Evolutionary conservation across 2,329 filamentous ascomycete genomes (phyloP).

Genomic region (Venturiaceae sp.): DNA sequence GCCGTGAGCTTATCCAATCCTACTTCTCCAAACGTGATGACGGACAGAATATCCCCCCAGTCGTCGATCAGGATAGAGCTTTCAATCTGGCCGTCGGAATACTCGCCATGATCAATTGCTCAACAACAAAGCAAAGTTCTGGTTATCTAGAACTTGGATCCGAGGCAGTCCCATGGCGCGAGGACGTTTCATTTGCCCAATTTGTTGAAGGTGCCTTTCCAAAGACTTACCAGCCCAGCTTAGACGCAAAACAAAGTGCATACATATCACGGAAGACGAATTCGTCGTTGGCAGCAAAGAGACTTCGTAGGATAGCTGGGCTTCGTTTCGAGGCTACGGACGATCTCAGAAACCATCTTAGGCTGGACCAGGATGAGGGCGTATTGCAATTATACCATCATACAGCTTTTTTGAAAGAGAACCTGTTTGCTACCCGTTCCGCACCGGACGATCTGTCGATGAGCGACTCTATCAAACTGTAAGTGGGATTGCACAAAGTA

Average conservation of each 20-base stretch:
- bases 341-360: neutral
- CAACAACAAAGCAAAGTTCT: neutral
- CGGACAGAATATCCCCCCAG: neutral
- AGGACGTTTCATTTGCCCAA: neutral
- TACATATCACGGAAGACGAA: too few relatives aligned
- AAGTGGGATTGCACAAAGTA: too few relatives aligned
- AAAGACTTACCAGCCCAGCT: neutral
- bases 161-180: neutral
- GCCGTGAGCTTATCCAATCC: neutral
- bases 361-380: neutral
- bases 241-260: neutral
- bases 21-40: neutral
- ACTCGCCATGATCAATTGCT: slow-evolving; percentile 6
- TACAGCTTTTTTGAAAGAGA: slow-evolving; percentile 10
- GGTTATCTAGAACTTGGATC: neutral
- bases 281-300: slow-evolving; percentile 7
- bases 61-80: slow-evolving; percentile 7
- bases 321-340: neutral
- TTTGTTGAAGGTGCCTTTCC: slow-evolving; percentile 6
- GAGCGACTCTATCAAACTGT: neutral
- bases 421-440: neutral
- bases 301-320: neutral
- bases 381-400: slow-evolving; percentile 10
- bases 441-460: neutral
- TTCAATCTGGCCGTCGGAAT: slow-evolving; percentile 9